These are phyloP conservation scores for Inga laurina DNA, from an alignment of 306 rosid genomes.

Conservation along the genomic window DNA sequence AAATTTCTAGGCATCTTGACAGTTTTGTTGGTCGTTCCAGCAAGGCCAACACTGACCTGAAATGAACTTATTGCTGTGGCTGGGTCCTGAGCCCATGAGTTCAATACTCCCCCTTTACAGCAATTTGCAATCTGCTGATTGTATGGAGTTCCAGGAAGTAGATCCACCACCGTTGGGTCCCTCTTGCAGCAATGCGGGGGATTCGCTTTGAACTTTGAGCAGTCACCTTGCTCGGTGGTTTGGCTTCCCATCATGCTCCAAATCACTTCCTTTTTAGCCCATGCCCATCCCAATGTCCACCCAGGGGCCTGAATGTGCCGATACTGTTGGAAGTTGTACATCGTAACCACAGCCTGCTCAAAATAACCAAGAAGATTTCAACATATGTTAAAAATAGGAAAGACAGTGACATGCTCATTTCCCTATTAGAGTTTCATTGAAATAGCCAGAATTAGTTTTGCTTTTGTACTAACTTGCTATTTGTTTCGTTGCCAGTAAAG, in stretches of 20 bases:
- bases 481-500: conserved; percentile 5
- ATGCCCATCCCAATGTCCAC: conserved; percentile 93
- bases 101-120: conserved; percentile 89
- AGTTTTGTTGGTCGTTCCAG: conserved; percentile 90
- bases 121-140: conserved; percentile 95
- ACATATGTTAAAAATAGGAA: not conserved
- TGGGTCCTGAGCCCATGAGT: conserved; percentile 85
- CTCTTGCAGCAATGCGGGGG: conserved; percentile 89
- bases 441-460: not conserved
- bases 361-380: conserved; percentile 26
- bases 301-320: conserved; percentile 94
- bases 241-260: conserved; percentile 94
- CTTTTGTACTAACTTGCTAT: not conserved
- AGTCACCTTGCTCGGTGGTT: conserved; percentile 95
- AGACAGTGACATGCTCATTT: not conserved
- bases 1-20: conserved; percentile 80
- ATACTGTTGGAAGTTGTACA: conserved; percentile 93
- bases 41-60: conserved; percentile 92
- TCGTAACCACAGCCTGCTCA: conserved; percentile 86
- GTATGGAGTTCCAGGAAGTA: conserved; percentile 91
- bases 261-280: conserved; percentile 96
- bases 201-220: conserved; percentile 78
- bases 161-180: conserved; percentile 86
- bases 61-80: conserved; percentile 74
- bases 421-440: not conserved